Percentiles rank a stretch among this genome's conserved stretches.
Evolutionary conservation across 768 basidiomycete species (phyloP).

Genomic region (Pisolithus microcarpus): DNA sequence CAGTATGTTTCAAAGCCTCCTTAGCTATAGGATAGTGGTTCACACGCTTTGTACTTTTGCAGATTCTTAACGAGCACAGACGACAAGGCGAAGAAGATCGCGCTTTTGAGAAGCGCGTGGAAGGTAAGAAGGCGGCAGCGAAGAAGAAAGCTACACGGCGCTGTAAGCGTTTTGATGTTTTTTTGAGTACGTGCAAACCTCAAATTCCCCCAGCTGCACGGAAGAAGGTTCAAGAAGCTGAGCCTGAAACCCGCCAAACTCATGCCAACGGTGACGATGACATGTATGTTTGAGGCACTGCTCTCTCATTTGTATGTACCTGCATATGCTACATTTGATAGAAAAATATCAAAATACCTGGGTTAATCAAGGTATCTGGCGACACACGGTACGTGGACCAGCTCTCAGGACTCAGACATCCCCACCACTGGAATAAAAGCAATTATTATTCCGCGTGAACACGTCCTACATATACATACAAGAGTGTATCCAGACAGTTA

Average conservation of each 20-base stretch:
- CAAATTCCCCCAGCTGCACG: slow-evolving; percentile 18
- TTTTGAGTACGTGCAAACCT: neutral
- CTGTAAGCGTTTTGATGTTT: slow-evolving; percentile 23
- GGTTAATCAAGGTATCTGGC: no score
- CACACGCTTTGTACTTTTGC: slow-evolving; percentile 1
- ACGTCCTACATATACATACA: no score
- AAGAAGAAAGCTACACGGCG: slow-evolving; percentile 59
- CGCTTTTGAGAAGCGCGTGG: slow-evolving; percentile 79
- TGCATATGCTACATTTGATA: no score
- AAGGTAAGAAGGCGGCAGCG: slow-evolving; percentile 75
- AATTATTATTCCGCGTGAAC: no score
- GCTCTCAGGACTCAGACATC: no score
- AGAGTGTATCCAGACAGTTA: no score
- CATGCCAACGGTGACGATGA: slow-evolving; percentile 16
- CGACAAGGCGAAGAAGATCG: slow-evolving; percentile 88
- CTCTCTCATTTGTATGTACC: neutral
- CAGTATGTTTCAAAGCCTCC: slow-evolving; percentile 34
- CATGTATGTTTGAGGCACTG: slow-evolving; percentile 17
- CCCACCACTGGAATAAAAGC: no score
- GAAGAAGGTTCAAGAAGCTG: slow-evolving; percentile 20
- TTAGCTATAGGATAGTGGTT: neutral
- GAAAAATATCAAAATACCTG: no score
- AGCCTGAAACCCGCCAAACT: slow-evolving; percentile 5
- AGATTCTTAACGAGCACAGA: slow-evolving; percentile 82
- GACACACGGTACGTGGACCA: no score